Evolutionary conservation across 148 eudicot genomes (phyloP), one percentile per base, ranked within the genome.

Genomic region (Chenopodium suecicum): DNA sequence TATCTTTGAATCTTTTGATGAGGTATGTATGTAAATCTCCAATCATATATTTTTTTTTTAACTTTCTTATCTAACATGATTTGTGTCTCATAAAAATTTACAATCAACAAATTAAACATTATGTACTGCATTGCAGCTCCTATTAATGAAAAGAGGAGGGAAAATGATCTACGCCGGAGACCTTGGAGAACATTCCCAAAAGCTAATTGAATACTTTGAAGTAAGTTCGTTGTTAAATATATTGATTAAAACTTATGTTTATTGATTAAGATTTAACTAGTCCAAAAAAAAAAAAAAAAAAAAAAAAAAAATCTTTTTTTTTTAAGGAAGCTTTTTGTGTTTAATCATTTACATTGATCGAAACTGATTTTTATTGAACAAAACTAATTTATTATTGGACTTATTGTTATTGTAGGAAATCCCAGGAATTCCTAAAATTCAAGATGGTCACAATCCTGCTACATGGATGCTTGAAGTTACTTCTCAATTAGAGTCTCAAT

Each of bases 1-100:
- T 78, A 93, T 93, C n/a, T 93, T 93, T 83, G 94, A 93, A 80
- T 86, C 94, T 52, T 93, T 93, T 77, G 97, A 93, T 86, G 97
- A 93, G 87, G 97, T 92, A 83, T 37, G 41, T 2, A 37, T 54
- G 20, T 54, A 0, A 12, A 54, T 54, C 3, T 16, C 20, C 17
- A 54, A 3, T 54, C 22, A 54, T 14, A 25, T 25, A 25, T 25
- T 25, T 2, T 16, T 54, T 54, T 47, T 46, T 5, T 1, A 5
- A 54, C 60, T 16, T 11, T 54, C 16, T 1, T 9, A 37, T 37
- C 41, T 2, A 52, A 52, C 10, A 52, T 52, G 56, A 11, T 52
- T 14, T 52, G 56, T 14, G 16, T 52, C 16, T 52, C 16, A 52
- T 1, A 14, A 52, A 10, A 52, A 52, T 9, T 1, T 52, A 3